Evolutionary conservation across 2,329 filamentous ascomycete species (phyloP).

Genomic region (Paracoccidioides brasiliensis): DNA sequence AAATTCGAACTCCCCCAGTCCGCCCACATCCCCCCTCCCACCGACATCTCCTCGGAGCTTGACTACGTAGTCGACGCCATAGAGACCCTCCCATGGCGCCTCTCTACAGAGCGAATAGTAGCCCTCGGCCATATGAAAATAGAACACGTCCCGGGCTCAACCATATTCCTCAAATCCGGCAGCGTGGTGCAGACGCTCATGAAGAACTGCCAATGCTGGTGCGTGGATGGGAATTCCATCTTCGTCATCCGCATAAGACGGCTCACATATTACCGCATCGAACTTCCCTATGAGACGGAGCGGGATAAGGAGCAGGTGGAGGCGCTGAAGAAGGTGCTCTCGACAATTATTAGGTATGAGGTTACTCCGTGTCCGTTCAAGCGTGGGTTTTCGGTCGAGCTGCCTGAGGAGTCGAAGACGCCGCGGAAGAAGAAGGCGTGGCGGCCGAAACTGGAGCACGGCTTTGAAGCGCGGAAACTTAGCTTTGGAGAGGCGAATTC

Average conservation of each 20-base stretch:
- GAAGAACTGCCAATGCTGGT: conserved; percentile 87
- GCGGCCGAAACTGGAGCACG: conserved; percentile 40
- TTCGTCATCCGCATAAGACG: conserved; percentile 79
- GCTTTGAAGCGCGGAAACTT: conserved; percentile 1
- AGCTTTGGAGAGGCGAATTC: conserved; percentile 5
- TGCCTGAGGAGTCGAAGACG: conserved; percentile 55
- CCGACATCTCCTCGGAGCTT: conserved; percentile 28
- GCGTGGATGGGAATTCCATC: conserved; percentile 67
- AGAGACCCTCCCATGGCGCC: conserved; percentile 58
- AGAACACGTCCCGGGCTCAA: conserved; percentile 73
- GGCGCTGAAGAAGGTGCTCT: conserved; percentile 55
- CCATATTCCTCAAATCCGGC: conserved; percentile 78
- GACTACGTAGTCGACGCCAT: conserved; percentile 40
- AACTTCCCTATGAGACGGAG: conserved; percentile 54
- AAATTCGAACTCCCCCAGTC: conserved; percentile 40
- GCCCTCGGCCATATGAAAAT: conserved; percentile 71
- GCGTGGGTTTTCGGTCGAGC: conserved; percentile 58
- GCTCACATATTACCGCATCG: conserved; percentile 81
- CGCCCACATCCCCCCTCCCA: conserved; percentile 23
- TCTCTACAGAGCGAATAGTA: conserved; percentile 66
- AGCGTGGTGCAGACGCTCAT: conserved; percentile 74
- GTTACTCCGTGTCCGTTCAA: conserved; percentile 78
- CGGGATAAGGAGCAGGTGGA: conserved; percentile 53
- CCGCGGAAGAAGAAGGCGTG: conserved; percentile 56
- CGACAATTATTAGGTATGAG: conserved; percentile 68